Evolutionary conservation across 78 protist genomes (phyloP).

Genomic region (Speleostelium caveatum): DNA sequence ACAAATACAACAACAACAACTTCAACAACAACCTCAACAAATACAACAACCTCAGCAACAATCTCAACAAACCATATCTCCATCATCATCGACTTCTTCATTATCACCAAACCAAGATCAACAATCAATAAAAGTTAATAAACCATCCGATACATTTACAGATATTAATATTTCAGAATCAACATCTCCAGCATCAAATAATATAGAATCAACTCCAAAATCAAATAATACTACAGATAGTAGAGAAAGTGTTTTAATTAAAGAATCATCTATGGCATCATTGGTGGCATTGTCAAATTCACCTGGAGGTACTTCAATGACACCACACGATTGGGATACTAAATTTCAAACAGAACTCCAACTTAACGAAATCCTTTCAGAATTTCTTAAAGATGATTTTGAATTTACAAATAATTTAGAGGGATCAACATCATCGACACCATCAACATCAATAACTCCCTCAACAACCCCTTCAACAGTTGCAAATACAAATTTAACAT

Average conservation of each 20-base stretch:
- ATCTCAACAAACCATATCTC: neutral
- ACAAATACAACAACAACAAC: slow-evolving; percentile 5
- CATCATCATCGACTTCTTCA: neutral
- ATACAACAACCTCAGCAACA: neutral
- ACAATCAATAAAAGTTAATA: neutral
- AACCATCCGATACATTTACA: neutral
- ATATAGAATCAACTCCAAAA: neutral
- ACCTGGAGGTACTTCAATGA: neutral
- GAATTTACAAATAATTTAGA: slow-evolving; percentile 18
- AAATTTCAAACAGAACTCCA: slow-evolving; percentile 69
- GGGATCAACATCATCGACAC: neutral
- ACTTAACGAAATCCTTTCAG: slow-evolving; percentile 51
- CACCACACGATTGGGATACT: slow-evolving; percentile 60
- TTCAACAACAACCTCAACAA: neutral
- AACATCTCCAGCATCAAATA: slow-evolving; percentile 2
- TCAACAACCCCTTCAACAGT: neutral
- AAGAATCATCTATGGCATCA: neutral
- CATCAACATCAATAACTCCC: neutral
- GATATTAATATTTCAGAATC: neutral
- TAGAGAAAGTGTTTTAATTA: neutral
- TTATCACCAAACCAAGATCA: neutral
- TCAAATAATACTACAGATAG: neutral
- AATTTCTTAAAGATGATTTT: slow-evolving; percentile 61
- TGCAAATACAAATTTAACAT: neutral
- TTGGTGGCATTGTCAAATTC: neutral